Conservation (phyloP, 345 rosid species). For the Lepidium sativum region DNA sequence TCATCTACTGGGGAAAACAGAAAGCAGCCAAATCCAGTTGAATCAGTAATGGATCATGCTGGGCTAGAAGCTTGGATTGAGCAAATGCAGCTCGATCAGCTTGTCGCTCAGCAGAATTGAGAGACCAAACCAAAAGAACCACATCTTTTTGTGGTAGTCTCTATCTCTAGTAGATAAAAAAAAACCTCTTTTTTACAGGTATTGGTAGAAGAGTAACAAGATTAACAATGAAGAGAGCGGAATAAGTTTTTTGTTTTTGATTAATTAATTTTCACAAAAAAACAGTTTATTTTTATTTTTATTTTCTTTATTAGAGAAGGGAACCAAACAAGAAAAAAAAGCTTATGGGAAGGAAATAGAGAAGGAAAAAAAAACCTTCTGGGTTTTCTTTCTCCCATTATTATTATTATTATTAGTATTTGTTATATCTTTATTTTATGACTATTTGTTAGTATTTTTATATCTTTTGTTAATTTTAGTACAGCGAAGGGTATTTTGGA, state of each 20-base stretch:
- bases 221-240: conserved; percentile 26
- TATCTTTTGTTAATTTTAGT: too few species aligned
- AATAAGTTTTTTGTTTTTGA: conserved; percentile 21
- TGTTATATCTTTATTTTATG: too few species aligned
- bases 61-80: conserved; percentile 77
- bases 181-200: conserved; percentile 21
- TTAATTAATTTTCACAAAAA: conserved; percentile 13
- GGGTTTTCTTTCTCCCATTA: neutral
- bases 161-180: conserved; percentile 17
- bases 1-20: conserved; percentile 25
- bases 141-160: neutral
- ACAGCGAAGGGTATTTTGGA: too few species aligned
- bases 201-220: conserved; percentile 25
- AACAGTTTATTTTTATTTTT: neutral
- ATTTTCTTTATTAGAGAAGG: conserved; percentile 5
- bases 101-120: conserved; percentile 83
- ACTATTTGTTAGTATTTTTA: too few species aligned
- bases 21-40: conserved; percentile 30
- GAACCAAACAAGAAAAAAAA: conserved; percentile 11
- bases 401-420: too few species aligned
- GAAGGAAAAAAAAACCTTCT: conserved; percentile 3
- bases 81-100: conserved; percentile 89
- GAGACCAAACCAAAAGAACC: conserved; percentile 24
- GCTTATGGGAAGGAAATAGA: conserved; percentile 9
- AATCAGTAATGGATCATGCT: conserved; percentile 49